Base-by-base conservation (phyloP, 176 grass and related monocot genomes). In the Avena atlantica region DNA sequence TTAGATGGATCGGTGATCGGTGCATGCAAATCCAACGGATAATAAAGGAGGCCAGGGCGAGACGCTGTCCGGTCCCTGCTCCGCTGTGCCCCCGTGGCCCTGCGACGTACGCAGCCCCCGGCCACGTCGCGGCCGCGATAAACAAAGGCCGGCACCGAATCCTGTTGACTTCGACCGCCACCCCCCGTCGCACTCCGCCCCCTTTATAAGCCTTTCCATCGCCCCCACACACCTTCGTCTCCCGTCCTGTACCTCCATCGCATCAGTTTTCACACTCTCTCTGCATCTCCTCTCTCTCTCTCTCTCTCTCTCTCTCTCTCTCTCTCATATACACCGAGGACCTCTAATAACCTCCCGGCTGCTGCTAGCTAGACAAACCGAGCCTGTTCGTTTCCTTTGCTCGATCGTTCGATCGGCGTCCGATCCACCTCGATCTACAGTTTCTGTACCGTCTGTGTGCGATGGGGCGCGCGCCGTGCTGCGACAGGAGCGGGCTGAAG, bases 401-500 rank as follows among this genome's bases (percentile, higher is more conserved):
- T 51, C 2, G 70, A 12, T 55, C 0, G 70, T 6, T 55, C 20
- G 25, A 27, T 27, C 25, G 78, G n/a, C 59, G 55, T 6, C 1
- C 21, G 5, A 13, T 9, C 81, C 70, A 5, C 3, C 15, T 47
- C 69, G 40, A 42, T 42, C 9, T 64, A 50, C 79, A 78, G 60
- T 17, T 53, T 48, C 9, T 48, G 3, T 29, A 45, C 45, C 36
- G 0, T 65, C 40, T 52, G 17, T 21, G 27, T 36, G 25, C 36
- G 29, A 98, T 99, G 97, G 97, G 94, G 47, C 88, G 97, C 83
- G 83, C 92, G 74, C 97, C 94, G 87, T 97, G 97, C 88, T 97
- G 97, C 51, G 97, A 99, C 10, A 94, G 91, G 81, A 90, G 79
- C 83, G 94, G 93, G 12, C 71, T 99, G 55, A 99, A 99, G 89